Conservation (phyloP, 176 grass and related monocot genomes). For the Aegilops speltoides region DNA sequence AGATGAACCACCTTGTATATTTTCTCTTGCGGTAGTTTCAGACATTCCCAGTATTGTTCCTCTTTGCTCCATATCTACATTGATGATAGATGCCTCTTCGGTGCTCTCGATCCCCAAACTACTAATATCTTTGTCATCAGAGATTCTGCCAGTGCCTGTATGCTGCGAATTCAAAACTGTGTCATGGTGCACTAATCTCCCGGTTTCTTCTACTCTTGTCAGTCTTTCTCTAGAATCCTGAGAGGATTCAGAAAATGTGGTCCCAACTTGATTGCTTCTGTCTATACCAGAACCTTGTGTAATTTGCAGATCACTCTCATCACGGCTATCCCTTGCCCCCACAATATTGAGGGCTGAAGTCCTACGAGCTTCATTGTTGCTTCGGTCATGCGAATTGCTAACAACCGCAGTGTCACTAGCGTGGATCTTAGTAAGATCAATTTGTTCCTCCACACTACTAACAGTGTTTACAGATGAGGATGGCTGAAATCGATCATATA, state of each 20-base stretch:
- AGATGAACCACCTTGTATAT: slow-evolving; percentile 42
- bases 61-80: slow-evolving; percentile 25
- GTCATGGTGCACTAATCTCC: slow-evolving; percentile 11
- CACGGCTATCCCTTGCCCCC: slow-evolving; percentile 10
- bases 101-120: slow-evolving; percentile 16
- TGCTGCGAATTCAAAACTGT: slow-evolving; percentile 47
- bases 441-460: slow-evolving; percentile 27
- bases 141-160: slow-evolving; percentile 2
- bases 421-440: slow-evolving; percentile 18
- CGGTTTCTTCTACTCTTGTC: slow-evolving; percentile 29
- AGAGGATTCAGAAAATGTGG: slow-evolving; percentile 31
- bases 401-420: slow-evolving; percentile 20
- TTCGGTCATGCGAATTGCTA: slow-evolving; percentile 32
- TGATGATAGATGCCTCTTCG: slow-evolving; percentile 21
- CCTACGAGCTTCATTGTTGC: slow-evolving; percentile 3
- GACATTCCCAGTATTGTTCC: not conserved
- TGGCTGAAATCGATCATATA: not conserved
- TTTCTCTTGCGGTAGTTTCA: slow-evolving; percentile 32
- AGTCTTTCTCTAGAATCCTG: slow-evolving; percentile 23
- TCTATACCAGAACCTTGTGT: slow-evolving; percentile 24
- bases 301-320: slow-evolving; percentile 27
- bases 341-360: slow-evolving; percentile 30
- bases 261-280: slow-evolving; percentile 19
- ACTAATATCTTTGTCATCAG: slow-evolving; percentile 34
- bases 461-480: slow-evolving; percentile 20